Conservation (phyloP, 495 filamentous ascomycete species). For the Glonium stellatum region DNA sequence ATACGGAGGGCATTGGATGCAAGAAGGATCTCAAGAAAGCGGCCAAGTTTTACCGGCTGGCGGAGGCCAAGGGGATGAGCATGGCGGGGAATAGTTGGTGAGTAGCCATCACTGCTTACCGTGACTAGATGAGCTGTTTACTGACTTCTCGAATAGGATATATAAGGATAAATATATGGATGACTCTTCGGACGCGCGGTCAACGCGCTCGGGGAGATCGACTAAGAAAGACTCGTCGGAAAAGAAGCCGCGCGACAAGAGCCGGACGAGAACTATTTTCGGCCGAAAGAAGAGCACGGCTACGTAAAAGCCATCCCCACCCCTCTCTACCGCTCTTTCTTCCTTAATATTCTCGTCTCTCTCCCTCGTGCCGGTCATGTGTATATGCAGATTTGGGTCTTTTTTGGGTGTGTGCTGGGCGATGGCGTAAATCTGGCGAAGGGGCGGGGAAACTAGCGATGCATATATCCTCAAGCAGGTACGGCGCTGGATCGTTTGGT, state of each 20-base stretch:
- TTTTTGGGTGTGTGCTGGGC: neutral
- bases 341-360: neutral
- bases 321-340: neutral
- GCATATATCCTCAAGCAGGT: conserved; percentile 2
- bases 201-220: conserved; percentile 22
- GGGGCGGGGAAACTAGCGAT: neutral
- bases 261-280: conserved; percentile 60
- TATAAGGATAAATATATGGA: conserved; percentile 87
- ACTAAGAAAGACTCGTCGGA: conserved; percentile 36
- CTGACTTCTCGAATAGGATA: conserved; percentile 54
- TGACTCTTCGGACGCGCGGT: conserved; percentile 42
- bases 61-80: conserved; percentile 85
- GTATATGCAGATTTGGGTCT: neutral
- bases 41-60: conserved; percentile 81
- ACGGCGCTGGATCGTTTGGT: neutral
- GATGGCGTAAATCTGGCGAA: neutral
- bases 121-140: neutral
- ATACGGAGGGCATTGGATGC: conserved; percentile 46
- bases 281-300: conserved; percentile 47
- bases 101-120: conserved; percentile 26
- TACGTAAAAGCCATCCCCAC: no score
- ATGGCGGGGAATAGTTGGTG: conserved; percentile 99
- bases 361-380: neutral
- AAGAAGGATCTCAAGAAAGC: conserved; percentile 96
- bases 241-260: conserved; percentile 58